A percentile compares a stretch with the other conserved stretches of the same genome.
These are phyloP conservation scores for Dactylonectria estremocensis DNA, from an alignment of 2,329 filamentous ascomycete genomes.

Conservation along the genomic window DNA sequence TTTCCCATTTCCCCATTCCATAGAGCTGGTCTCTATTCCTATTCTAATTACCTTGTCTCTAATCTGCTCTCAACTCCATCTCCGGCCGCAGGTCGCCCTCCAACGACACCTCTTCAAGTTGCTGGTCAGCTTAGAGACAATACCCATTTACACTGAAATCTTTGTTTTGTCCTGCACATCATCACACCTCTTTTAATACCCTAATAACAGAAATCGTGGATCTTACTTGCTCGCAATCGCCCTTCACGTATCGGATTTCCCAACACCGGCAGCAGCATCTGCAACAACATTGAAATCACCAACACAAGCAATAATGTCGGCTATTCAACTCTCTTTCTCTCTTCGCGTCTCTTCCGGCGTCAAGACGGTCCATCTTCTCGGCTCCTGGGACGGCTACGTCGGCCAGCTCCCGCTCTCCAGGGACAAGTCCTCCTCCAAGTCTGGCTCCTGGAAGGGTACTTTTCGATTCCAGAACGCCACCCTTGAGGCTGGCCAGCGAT, in stretches of 20 bases:
- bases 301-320: constrained; percentile 74
- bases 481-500: constrained; percentile 89
- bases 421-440: constrained; percentile 86
- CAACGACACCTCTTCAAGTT: constrained; percentile 51
- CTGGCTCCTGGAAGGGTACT: constrained; percentile 93
- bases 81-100: no score
- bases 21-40: constrained; percentile 71
- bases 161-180: constrained; percentile 35
- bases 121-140: constrained; percentile 60
- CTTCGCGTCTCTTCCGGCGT: constrained; percentile 96
- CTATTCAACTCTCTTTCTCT: constrained; percentile 94
- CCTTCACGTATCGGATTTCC: constrained; percentile 48
- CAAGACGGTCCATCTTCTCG: constrained; percentile 97
- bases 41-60: constrained; percentile 54
- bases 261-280: constrained; percentile 52
- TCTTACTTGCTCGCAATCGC: constrained; percentile 68
- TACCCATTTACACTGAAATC: constrained; percentile 32
- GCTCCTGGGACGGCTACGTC: constrained; percentile 98
- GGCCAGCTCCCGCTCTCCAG: constrained; percentile 95
- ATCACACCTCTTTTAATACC: constrained; percentile 49
- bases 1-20: constrained; percentile 57
- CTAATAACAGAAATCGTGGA: constrained; percentile 66
- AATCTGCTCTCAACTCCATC: constrained; percentile 38
- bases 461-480: constrained; percentile 94
- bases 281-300: constrained; percentile 46